Conservation (phyloP, 106 monocot species). For the Allium sativum region DNA sequence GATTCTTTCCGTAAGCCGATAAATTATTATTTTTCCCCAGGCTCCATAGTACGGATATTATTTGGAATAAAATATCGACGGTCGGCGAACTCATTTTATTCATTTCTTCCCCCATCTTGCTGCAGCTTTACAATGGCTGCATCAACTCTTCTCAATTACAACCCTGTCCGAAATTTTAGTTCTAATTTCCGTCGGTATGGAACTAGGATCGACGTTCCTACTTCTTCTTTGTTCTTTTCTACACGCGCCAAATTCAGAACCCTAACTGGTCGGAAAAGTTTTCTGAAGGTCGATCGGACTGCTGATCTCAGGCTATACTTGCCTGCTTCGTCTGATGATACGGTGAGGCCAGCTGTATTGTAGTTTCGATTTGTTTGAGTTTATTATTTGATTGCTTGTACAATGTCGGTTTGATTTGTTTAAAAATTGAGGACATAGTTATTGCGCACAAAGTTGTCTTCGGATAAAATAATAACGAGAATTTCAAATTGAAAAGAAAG, state of each 20-base stretch:
- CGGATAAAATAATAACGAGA: background rate
- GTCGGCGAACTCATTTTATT: no score
- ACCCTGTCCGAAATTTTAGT: constrained; percentile 3
- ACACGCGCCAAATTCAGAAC: constrained; percentile 2
- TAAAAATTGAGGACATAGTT: background rate
- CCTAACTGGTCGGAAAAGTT: background rate
- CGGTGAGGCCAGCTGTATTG: constrained; percentile 16
- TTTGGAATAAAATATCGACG: no score
- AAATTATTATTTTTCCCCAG: no score
- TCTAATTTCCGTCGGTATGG: background rate
- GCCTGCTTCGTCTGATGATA: constrained; percentile 20
- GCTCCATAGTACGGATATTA: no score
- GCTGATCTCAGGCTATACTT: background rate
- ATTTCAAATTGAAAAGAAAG: background rate
- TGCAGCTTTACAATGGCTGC: background rate
- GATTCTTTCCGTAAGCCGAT: no score
- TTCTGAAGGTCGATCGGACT: constrained; percentile 4
- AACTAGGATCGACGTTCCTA: background rate
- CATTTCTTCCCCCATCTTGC: no score
- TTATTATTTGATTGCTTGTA: background rate
- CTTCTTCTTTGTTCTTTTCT: background rate
- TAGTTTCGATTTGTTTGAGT: background rate
- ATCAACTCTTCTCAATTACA: constrained; percentile 9
- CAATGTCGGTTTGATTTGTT: background rate
- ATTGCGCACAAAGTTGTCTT: no score